Evolutionary conservation across 1,284 basidiomycete genomes (phyloP), one percentile per base, ranked within the genome.

Genomic region (Cryptococcus maquisensis): DNA sequence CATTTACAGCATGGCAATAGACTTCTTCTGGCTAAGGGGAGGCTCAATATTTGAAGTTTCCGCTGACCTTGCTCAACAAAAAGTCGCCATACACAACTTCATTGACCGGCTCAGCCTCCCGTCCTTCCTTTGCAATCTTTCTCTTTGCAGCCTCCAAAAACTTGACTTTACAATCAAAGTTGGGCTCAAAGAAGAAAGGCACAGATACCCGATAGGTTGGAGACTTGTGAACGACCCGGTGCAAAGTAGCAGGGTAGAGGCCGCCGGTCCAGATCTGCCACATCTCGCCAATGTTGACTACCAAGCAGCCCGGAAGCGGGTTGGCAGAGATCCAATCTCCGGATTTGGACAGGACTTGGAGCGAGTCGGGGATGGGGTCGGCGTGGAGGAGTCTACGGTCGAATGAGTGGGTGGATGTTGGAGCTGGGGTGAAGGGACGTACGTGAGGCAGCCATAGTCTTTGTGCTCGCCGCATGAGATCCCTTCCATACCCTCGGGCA

Each of bases 361-460:
- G 78, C 0, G 90, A 88, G 44, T 81, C 82, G 1, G 79, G 83
- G 0, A 87, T 90, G 3, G 85, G 82, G 71, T 92, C 90, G 13
- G 88, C 83, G 65, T 86, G 83, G 9, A 93, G 78, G 66, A 93
- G 84, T 10, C 88, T 91, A 37, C 21, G 40, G 18, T 21, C 45
- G 47, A 35, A 21, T 18, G 5, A 47, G 28, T 45, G 32, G 38
- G 4, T n/a, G n/a, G n/a, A n/a, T n/a, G 26, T 18, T 21, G 9
- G 53, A 18, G 50, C 37, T 42, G 51, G 39, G 37, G 32, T 42
- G 35, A 41, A 16, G 5, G 23, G 20, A 65, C 81, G 68, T 74
- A 88, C 87, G 88, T 90, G 61, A 91, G 71, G 71, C 88, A 90
- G 15, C 90, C 89, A 61, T 91, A 92, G 69, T 92, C 90, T 84